Percentiles rank a stretch among this genome's conserved stretches.
Evolutionary conservation across 2,329 filamentous ascomycete species (phyloP).

Genomic region (Cladorrhinum sp.): DNA sequence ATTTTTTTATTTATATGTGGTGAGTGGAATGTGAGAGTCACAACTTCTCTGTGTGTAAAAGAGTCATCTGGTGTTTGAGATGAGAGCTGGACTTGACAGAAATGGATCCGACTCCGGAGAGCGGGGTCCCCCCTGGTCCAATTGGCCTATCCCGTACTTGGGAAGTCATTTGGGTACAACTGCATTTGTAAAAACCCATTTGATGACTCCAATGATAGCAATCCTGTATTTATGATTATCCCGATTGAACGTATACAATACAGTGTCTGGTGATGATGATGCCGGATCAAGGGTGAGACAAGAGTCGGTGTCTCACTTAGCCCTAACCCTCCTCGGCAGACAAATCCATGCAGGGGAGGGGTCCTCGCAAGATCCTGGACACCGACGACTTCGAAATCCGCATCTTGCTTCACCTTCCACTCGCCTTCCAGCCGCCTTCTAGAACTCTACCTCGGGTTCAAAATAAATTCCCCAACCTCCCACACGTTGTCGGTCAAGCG

Average conservation of each 20-base stretch:
- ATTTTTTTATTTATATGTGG: background rate
- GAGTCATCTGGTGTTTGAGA: constrained; percentile 8
- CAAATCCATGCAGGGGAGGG: background rate
- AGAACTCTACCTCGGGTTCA: background rate
- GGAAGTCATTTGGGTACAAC: background rate
- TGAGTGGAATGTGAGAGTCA: background rate
- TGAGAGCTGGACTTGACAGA: background rate
- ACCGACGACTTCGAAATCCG: background rate
- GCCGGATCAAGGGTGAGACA: background rate
- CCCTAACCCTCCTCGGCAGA: background rate
- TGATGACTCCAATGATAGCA: background rate
- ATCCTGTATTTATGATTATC: too few relatives aligned
- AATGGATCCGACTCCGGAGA: constrained; percentile 23
- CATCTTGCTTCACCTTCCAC: background rate
- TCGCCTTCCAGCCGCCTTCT: background rate
- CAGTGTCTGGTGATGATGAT: background rate
- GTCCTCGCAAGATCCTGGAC: background rate
- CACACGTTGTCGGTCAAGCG: background rate
- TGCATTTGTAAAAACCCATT: background rate
- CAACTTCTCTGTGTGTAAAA: background rate
- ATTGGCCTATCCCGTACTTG: background rate
- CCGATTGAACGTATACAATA: too few relatives aligned
- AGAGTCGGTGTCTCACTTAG: background rate
- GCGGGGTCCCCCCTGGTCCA: constrained; percentile 13
- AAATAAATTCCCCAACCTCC: background rate